phyloP scores from a whole-genome alignment of 345 rosid genomes.

The Populus davidiana region DNA sequence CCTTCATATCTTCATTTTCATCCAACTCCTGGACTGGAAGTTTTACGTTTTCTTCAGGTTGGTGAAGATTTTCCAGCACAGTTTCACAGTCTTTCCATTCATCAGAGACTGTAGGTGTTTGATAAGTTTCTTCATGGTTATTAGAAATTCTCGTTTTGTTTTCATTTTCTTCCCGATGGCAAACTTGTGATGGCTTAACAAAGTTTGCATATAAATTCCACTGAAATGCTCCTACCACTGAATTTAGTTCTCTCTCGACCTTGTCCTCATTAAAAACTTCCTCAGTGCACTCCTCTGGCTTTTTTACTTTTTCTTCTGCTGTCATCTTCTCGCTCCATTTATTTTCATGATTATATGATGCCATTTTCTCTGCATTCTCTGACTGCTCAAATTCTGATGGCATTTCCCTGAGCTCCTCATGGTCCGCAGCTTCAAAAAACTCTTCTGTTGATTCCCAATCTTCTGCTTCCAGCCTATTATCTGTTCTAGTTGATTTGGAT shows the following conservation, averaged over 20 bases:
- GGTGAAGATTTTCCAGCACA: slow-evolving; percentile 33
- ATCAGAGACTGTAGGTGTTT: slow-evolving; percentile 1
- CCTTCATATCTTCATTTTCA: slow-evolving; percentile 15
- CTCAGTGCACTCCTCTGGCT: slow-evolving; percentile 25
- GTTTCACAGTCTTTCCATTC: slow-evolving; percentile 26
- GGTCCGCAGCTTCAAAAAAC: slow-evolving; percentile 11
- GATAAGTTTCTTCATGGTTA: slow-evolving; percentile 25
- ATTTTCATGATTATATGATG: slow-evolving; percentile 17
- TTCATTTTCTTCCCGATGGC: slow-evolving; percentile 35
- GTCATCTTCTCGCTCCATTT: slow-evolving; percentile 28
- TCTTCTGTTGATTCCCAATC: slow-evolving; percentile 30
- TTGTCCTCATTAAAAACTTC: slow-evolving; percentile 34
- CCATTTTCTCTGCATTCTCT: slow-evolving; percentile 35
- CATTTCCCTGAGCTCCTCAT: not conserved
- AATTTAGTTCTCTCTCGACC: slow-evolving; percentile 32
- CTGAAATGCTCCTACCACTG: slow-evolving; percentile 28
- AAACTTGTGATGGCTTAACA: slow-evolving; percentile 25
- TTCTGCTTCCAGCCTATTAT: slow-evolving; percentile 27
- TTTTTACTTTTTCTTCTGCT: slow-evolving; percentile 22
- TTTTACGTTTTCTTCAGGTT: slow-evolving; percentile 29
- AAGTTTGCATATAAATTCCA: slow-evolving; percentile 18
- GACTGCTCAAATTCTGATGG: slow-evolving; percentile 25
- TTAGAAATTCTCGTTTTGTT: slow-evolving; percentile 20
- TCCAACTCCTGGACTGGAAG: slow-evolving; percentile 27
- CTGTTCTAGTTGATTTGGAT: slow-evolving; percentile 23